Conservation (phyloP, 2,329 filamentous ascomycete species). For the Xylaria sp. region DNA sequence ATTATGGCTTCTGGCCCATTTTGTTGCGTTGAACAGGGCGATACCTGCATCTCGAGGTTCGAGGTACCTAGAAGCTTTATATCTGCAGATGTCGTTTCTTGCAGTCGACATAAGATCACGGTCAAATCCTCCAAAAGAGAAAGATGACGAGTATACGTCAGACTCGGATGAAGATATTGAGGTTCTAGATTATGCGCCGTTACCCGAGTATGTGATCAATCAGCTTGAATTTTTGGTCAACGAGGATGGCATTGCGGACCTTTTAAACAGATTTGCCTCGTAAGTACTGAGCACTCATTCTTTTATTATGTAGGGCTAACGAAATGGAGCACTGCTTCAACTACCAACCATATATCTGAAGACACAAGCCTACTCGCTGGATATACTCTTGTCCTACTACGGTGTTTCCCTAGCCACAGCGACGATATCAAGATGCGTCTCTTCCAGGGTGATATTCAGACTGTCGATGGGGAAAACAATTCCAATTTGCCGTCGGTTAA, state of each 20-base stretch:
- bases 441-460: slow-evolving; percentile 76
- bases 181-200: slow-evolving; percentile 44
- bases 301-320: slow-evolving; percentile 37
- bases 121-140: slow-evolving; percentile 41
- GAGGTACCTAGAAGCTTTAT: slow-evolving; percentile 61
- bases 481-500: slow-evolving; percentile 72
- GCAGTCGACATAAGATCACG: slow-evolving; percentile 62
- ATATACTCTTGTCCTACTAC: slow-evolving; percentile 85
- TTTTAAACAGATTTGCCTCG: slow-evolving; percentile 59
- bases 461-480: slow-evolving; percentile 49
- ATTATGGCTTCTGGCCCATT: slow-evolving; percentile 74
- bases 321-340: slow-evolving; percentile 45
- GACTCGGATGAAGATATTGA: slow-evolving; percentile 54
- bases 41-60: slow-evolving; percentile 41
- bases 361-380: slow-evolving; percentile 81
- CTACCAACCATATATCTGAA: slow-evolving; percentile 54
- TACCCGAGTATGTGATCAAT: slow-evolving; percentile 68
- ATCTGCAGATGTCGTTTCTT: slow-evolving; percentile 63
- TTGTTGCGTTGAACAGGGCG: slow-evolving; percentile 66
- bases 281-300: slow-evolving; percentile 48
- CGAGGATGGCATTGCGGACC: slow-evolving; percentile 75
- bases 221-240: slow-evolving; percentile 79
- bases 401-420: slow-evolving; percentile 81
- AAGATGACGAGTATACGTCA: slow-evolving; percentile 51
- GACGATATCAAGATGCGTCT: slow-evolving; percentile 96